Base-by-base conservation (phyloP, 2,329 filamentous ascomycete genomes). In the Aureobasidium mangrovei region DNA sequence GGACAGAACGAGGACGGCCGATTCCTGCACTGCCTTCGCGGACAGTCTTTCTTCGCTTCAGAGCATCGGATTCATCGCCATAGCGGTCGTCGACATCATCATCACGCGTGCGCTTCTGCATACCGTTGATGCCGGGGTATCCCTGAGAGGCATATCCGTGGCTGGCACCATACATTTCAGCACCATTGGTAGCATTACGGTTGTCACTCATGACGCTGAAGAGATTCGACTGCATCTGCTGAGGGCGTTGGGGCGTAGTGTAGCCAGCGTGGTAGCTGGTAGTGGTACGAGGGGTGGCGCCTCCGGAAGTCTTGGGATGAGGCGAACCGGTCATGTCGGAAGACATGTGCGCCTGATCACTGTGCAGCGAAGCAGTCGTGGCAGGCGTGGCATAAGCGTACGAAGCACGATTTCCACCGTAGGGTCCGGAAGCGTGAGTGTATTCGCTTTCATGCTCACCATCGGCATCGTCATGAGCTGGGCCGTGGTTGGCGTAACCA, bases 171-270 rank as follows among this genome's bases (percentile, higher is more conserved):
- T 67, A 65, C n/a, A 64, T 60, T 9, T 81, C 70, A 31, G 76
- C 78, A n/a, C 85, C 85, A 61, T 88, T 88, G 18, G 79, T 74
- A 8, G 81, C 70, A 31, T 76, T 72, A 28, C 88, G 81, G 57
- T 88, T 86, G 66, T 88, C 89, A 67, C 85, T 91, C 74, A 95
- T 90, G 59, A 94, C 85, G 69, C 84, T 94, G 77, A 95, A 95
- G 48, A 95, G 75, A 66, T 83, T 94, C 0, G 87, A 84, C 3
- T 85, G 79, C 57, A 83, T 77, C 41, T 75, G 73, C 55, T 77
- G 74, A 7, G 80, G 76, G 40, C 89, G 84, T 26, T 90, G 89
- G 46, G 91, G 86, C 0, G 88, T 91, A 67, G 77, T 85, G 72
- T 94, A 95, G 28, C 84, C 84, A 43, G 72, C 70, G 48, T 78